Base-by-base conservation (phyloP, 805 yeast genomes). In the Priceomyces fermenticarens region DNA sequence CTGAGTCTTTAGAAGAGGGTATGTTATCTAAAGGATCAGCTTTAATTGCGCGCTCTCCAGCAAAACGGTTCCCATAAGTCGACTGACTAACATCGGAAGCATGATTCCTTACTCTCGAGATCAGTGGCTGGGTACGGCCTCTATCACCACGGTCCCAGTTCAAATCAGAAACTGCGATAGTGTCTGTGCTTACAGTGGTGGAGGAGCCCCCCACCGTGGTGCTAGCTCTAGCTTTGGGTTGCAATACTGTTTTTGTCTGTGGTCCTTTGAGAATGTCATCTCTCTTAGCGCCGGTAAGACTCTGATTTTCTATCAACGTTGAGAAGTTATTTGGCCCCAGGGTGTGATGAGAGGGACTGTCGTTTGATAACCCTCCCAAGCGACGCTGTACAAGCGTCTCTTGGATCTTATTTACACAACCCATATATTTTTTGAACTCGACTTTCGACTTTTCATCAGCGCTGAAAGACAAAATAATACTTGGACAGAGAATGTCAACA, bases 391-490 rank as follows among this genome's bases (percentile, higher is more conserved):
- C 44, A 25, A 60, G 44, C 11, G 23, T 42, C 9, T 33, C 42
- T 45, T 60, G 56, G 30, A 65, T 57, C 10, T 50, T 44, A 30
- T 53, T 47, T 12, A 60, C 49, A 17, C 40, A 38, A 1, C 33
- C 31, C 52, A 65, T 55, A 36, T 65, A 64, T 4, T 40, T 40
- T 33, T 55, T 47, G 43, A 70, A 69, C 42, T 69, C 73, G 3
- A 30, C 15, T 36, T 55, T 57, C 23, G 57, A 57, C 44, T 72
- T 67, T 30, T 67, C 71, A 36, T 53, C 57, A 42, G 73, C 68
- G 2, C 69, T 66, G 49, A 68, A 68, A 1, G 61, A 56, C 33
- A 70, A 52, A 17, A 53, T 52, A 41, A 58, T 49, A 38, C 70
- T 58, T 38, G 63, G 63, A 4, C 63, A 62, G 30, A 65, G 44